Conservation (phyloP, 2,329 filamentous ascomycete species). For the Apiospora hydei region DNA sequence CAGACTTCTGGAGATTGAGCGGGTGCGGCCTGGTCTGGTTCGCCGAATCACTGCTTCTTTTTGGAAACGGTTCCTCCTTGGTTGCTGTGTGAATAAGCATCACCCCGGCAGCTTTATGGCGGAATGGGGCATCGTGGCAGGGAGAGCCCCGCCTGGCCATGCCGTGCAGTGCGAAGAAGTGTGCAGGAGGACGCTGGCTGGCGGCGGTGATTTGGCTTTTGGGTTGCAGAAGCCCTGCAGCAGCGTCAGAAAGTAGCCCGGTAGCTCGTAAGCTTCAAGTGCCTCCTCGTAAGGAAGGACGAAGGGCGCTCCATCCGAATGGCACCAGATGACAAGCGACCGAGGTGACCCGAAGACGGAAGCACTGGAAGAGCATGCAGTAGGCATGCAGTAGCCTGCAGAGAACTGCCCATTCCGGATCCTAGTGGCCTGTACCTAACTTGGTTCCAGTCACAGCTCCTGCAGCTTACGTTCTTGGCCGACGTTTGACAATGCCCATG, state of each 20-base stretch:
- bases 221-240: conserved; percentile 11
- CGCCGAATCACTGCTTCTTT: conserved; percentile 14
- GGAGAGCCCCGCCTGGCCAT: conserved; percentile 6
- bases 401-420: background rate
- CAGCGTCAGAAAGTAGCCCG: conserved; percentile 5
- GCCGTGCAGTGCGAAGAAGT: conserved; percentile 16
- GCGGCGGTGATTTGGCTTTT: background rate
- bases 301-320: conserved; percentile 6
- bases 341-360: conserved; percentile 1
- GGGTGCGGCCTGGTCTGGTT: conserved; percentile 11
- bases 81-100: conserved; percentile 24
- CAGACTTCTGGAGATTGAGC: conserved; percentile 14
- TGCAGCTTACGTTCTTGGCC: conserved; percentile 15
- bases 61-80: background rate
- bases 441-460: conserved; percentile 16
- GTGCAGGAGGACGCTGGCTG: background rate
- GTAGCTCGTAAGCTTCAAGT: background rate
- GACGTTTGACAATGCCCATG: conserved; percentile 15
- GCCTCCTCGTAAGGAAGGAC: conserved; percentile 7
- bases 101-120: background rate
- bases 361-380: conserved; percentile 19
- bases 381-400: conserved; percentile 8
- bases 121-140: conserved; percentile 17
- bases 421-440: background rate
- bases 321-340: conserved; percentile 8